Evolutionary conservation across 106 monocot genomes (phyloP).

Genomic region (Triglochin maritima): DNA sequence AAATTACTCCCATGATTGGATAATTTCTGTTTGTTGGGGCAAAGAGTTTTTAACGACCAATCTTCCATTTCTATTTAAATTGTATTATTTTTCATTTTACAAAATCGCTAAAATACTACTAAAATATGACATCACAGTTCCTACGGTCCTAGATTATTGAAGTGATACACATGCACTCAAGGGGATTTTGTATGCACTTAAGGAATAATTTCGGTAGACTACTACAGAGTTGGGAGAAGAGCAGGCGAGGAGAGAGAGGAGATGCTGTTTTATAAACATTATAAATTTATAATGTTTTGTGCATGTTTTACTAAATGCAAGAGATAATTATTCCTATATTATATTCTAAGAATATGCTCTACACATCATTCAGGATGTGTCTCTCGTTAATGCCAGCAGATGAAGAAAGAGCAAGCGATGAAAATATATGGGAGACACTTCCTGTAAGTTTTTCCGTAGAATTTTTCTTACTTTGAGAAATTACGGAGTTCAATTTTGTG

Average conservation of each 20-base stretch:
- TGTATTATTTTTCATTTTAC: too few species aligned
- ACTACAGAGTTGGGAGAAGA: not conserved
- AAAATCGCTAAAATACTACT: too few species aligned
- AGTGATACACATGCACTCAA: not conserved
- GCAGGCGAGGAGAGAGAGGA: not conserved
- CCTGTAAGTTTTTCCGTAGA: conserved; percentile 43
- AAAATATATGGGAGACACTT: conserved; percentile 93
- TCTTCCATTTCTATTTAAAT: too few species aligned
- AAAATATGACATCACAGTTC: not conserved
- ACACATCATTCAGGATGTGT: conserved; percentile 57
- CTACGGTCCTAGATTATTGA: not conserved
- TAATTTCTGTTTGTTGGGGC: too few species aligned
- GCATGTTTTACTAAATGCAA: not conserved
- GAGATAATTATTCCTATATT: not conserved
- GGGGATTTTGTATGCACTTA: not conserved
- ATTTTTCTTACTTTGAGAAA: not conserved
- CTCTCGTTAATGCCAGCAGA: conserved; percentile 87
- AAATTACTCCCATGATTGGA: too few species aligned
- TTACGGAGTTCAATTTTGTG: not conserved
- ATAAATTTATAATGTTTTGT: too few species aligned
- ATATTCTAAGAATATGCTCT: not conserved
- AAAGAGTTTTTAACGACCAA: too few species aligned
- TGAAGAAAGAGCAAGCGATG: conserved; percentile 91
- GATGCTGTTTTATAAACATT: not conserved
- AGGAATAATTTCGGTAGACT: too few species aligned